Evolutionary conservation across 2,329 filamentous ascomycete genomes (phyloP).

Genomic region (Diaporthe helianthi): DNA sequence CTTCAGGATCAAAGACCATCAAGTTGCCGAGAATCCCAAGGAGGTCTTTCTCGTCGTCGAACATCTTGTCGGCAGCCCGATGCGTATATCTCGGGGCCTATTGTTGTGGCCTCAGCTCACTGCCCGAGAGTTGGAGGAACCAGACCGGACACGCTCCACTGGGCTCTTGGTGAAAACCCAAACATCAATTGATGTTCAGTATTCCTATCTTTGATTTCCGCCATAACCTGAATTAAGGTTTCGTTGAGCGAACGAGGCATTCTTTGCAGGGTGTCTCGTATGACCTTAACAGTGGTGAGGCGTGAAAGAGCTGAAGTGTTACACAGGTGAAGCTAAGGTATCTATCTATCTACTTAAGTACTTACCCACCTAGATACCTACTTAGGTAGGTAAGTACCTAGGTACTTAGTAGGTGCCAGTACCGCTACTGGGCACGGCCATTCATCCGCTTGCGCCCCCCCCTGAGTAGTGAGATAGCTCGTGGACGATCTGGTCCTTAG

Average conservation of each 20-base stretch:
- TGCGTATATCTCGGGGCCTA: too few relatives aligned
- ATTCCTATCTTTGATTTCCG: neutral
- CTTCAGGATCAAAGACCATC: neutral
- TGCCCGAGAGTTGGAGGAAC: neutral
- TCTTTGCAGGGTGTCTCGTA: neutral
- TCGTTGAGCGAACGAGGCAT: neutral
- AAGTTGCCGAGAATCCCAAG: neutral
- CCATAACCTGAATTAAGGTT: neutral
- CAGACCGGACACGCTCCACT: neutral
- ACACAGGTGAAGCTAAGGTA: too few relatives aligned
- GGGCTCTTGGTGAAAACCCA: neutral
- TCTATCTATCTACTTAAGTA: too few relatives aligned
- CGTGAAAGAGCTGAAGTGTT: neutral
- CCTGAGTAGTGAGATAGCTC: too few relatives aligned
- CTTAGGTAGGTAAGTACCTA: too few relatives aligned
- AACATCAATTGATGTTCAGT: neutral
- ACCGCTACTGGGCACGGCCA: too few relatives aligned
- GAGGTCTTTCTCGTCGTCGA: neutral
- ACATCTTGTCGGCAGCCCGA: too few relatives aligned
- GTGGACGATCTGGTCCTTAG: too few relatives aligned
- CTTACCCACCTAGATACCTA: too few relatives aligned
- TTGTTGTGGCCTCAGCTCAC: neutral
- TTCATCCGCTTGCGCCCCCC: too few relatives aligned
- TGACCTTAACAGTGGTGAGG: neutral
- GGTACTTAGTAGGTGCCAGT: too few relatives aligned